Percentiles rank a stretch among this genome's conserved stretches.
These are phyloP conservation scores for Phytophthora ramorum DNA, from an alignment of 352 stramenopile genomes.

Conservation along the genomic window DNA sequence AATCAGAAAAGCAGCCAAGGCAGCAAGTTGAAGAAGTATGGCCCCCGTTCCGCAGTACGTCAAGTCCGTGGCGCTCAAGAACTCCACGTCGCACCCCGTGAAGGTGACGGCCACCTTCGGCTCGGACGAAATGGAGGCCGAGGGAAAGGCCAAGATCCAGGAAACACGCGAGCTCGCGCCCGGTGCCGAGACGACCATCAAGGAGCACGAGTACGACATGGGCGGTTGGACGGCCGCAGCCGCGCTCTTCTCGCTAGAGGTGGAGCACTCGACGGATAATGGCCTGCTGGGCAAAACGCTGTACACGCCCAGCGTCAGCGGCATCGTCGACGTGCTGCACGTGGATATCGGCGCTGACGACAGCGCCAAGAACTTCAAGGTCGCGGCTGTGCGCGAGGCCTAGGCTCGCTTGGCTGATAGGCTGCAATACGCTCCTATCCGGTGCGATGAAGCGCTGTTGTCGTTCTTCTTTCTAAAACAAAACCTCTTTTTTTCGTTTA, in stretches of 20 bases:
- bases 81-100: constrained; percentile 61
- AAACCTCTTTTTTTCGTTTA: constrained; percentile 35
- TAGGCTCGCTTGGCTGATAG: constrained; percentile 17
- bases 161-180: constrained; percentile 61
- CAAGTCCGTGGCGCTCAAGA: constrained; percentile 78
- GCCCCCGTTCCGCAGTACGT: constrained; percentile 69
- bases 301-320: constrained; percentile 63
- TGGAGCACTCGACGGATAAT: constrained; percentile 43
- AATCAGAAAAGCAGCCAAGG: constrained; percentile 16
- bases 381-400: constrained; percentile 51
- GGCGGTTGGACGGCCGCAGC: constrained; percentile 72
- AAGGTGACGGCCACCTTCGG: constrained; percentile 73
- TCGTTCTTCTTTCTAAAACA: constrained; percentile 29
- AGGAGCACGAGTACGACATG: constrained; percentile 85
- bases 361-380: constrained; percentile 42
- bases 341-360: constrained; percentile 61
- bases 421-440: neutral
- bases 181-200: constrained; percentile 42
- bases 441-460: neutral
- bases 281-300: constrained; percentile 42
- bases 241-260: constrained; percentile 63
- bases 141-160: constrained; percentile 71
- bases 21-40: constrained; percentile 47
- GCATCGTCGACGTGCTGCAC: constrained; percentile 67
- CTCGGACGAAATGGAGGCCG: constrained; percentile 70